Conservation (phyloP, 31 red algal species). For the Bonnemaisonia californica region DNA sequence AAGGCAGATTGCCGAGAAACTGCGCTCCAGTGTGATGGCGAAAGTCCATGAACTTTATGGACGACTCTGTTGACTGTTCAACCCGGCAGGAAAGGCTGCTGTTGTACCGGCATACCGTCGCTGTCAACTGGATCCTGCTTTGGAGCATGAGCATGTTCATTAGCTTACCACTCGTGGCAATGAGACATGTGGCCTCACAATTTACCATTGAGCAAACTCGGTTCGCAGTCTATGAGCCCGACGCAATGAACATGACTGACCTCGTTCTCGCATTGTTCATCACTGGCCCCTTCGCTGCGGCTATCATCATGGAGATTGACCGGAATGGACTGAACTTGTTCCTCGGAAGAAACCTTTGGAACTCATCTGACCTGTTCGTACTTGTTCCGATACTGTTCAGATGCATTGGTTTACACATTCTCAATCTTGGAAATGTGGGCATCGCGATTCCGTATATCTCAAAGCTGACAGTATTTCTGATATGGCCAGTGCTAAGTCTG, state of each 20-base stretch:
- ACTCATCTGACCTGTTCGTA: constrained; percentile 70
- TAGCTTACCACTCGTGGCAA: constrained; percentile 47
- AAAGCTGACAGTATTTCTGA: constrained; percentile 43
- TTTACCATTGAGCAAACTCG: constrained; percentile 39
- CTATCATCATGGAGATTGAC: constrained; percentile 60
- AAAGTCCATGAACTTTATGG: constrained; percentile 63
- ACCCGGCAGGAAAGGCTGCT: constrained; percentile 53
- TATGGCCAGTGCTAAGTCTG: constrained; percentile 70
- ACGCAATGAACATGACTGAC: constrained; percentile 41
- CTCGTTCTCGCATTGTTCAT: constrained; percentile 35
- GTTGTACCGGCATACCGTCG: constrained; percentile 72
- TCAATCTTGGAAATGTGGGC: constrained; percentile 49
- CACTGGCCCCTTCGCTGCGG: constrained; percentile 45
- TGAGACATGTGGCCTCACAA: constrained; percentile 24
- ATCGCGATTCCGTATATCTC: constrained; percentile 35
- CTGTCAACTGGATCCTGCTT: constrained; percentile 67
- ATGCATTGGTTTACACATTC: constrained; percentile 42
- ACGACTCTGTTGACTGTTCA: constrained; percentile 54
- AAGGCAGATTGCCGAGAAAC: constrained; percentile 30
- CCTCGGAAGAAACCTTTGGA: constrained; percentile 48
- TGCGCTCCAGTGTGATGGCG: constrained; percentile 55
- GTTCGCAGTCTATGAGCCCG: constrained; percentile 44
- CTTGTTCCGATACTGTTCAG: constrained; percentile 53
- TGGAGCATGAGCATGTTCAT: constrained; percentile 67
- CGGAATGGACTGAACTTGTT: constrained; percentile 35